phyloP scores from a whole-genome alignment of 208 protist genomes.

The Wallacemonas sp. region DNA sequence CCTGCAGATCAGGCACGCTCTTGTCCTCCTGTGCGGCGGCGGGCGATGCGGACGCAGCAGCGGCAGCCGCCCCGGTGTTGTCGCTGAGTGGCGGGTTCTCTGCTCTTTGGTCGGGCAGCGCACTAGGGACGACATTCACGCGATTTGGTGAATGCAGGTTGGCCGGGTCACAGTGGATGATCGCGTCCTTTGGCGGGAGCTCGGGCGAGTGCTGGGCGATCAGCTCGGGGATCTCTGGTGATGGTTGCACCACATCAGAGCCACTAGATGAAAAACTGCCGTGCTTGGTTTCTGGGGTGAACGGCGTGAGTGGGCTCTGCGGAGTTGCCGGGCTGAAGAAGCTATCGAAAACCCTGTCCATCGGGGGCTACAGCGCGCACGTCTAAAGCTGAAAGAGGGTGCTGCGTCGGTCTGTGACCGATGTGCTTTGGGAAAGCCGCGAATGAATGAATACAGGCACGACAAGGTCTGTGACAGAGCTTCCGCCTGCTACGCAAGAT shows the following conservation, averaged over 20 bases:
- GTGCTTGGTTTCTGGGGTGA: background rate
- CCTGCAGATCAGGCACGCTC: background rate
- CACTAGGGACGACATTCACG: background rate
- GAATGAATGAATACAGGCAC: too few relatives aligned
- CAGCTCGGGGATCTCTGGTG: slow-evolving; percentile 9
- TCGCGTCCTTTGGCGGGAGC: background rate
- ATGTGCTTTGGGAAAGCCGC: too few relatives aligned
- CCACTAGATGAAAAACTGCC: background rate
- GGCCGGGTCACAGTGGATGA: background rate
- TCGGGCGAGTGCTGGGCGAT: background rate
- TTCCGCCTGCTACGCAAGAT: too few relatives aligned
- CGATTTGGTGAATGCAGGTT: background rate
- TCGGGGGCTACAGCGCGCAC: background rate
- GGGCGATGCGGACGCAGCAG: background rate
- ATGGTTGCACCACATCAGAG: background rate
- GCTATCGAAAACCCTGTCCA: slow-evolving; percentile 10
- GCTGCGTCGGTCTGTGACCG: too few relatives aligned
- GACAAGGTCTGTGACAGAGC: too few relatives aligned
- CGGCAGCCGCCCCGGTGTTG: background rate
- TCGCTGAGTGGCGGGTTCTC: background rate
- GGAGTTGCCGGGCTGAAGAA: slow-evolving; percentile 12
- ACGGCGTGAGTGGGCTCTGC: slow-evolving; percentile 6
- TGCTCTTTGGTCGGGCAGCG: background rate
- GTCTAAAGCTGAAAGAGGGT: background rate
- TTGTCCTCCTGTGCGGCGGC: background rate